Percentiles rank a stretch among this genome's conserved stretches.
These are phyloP conservation scores for Monosporascus sp. DNA, from an alignment of 2,329 filamentous ascomycete genomes.

Conservation along the genomic window DNA sequence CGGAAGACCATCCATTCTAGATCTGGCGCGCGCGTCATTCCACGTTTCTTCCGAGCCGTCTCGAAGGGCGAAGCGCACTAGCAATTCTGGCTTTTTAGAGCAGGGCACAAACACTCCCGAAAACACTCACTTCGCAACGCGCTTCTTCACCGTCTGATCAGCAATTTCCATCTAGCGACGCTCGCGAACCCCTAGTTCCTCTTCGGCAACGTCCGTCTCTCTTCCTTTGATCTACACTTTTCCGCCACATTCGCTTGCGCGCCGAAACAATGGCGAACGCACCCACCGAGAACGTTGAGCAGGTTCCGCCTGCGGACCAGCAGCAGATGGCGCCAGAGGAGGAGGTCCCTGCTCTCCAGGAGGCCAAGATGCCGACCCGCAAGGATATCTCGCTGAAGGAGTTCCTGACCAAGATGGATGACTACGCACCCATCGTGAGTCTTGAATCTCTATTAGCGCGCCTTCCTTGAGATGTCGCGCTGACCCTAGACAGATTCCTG, in stretches of 20 bases:
- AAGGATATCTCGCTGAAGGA: constrained; percentile 92
- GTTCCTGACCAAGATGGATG: constrained; percentile 94
- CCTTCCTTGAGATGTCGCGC: neutral
- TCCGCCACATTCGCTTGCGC: neutral
- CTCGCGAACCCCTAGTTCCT: neutral
- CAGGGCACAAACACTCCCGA: no score
- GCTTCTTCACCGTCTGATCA: no score
- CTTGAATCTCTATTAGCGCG: neutral
- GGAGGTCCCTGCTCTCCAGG: constrained; percentile 23
- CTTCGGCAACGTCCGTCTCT: neutral
- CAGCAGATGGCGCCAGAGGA: constrained; percentile 17
- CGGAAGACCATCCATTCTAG: no score
- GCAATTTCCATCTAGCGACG: no score
- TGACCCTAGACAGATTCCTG: constrained; percentile 66
- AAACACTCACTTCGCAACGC: no score
- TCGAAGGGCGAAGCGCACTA: no score
- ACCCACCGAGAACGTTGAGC: constrained; percentile 24
- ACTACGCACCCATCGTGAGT: constrained; percentile 91
- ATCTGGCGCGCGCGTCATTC: no score
- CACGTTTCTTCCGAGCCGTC: no score
- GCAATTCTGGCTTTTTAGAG: no score
- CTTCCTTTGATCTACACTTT: neutral
- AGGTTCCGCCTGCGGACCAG: constrained; percentile 16
- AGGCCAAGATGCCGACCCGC: constrained; percentile 66
- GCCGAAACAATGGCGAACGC: constrained; percentile 18